These are phyloP conservation scores for Trichoderma endophyticum DNA, from an alignment of 2,329 filamentous ascomycete genomes.

Conservation along the genomic window DNA sequence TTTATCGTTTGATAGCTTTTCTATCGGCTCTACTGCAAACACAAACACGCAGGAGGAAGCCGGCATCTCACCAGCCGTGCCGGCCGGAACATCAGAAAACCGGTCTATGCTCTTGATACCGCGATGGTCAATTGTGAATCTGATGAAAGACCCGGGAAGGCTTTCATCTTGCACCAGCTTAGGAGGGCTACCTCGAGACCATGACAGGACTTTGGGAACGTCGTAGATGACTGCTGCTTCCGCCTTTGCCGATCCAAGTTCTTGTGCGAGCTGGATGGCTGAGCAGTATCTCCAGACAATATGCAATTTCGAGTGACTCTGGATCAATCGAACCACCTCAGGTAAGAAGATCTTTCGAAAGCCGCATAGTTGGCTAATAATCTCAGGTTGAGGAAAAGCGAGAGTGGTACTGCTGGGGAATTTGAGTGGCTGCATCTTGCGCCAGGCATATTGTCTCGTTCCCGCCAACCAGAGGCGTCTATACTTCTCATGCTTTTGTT, in stretches of 20 bases:
- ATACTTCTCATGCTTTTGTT: background rate
- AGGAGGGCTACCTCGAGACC: background rate
- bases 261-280: background rate
- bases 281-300: background rate
- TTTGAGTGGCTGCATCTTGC: background rate
- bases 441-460: background rate
- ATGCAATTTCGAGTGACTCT: background rate
- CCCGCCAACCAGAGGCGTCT: constrained; percentile 1
- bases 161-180: background rate
- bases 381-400: background rate
- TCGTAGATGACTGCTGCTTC: background rate
- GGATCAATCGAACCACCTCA: background rate
- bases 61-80: background rate
- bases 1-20: background rate
- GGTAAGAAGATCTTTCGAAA: background rate
- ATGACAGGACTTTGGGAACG: background rate
- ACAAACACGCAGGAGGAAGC: background rate
- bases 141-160: background rate
- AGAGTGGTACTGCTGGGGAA: background rate
- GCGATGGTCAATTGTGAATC: background rate
- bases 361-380: background rate
- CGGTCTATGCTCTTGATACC: constrained; percentile 1
- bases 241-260: background rate
- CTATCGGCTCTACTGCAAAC: background rate
- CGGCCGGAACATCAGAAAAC: background rate